Conservation (phyloP, 352 stramenopile species). For the Phytophthora cryptogea region DNA sequence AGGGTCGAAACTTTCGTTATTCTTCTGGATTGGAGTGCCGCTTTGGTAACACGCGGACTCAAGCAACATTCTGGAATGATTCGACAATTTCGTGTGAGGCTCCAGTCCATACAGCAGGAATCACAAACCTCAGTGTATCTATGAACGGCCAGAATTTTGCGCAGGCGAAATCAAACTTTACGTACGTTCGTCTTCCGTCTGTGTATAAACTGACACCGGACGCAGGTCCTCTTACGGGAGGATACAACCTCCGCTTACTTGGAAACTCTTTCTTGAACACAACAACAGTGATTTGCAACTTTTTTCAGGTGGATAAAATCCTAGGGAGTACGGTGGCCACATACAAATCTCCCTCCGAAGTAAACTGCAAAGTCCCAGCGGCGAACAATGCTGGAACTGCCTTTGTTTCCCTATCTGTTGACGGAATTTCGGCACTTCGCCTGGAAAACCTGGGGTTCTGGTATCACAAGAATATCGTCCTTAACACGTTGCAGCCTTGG, state of each 20-base stretch:
- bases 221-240: slow-evolving; percentile 34
- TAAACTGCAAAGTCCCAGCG: slow-evolving; percentile 33
- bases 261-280: slow-evolving; percentile 34
- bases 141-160: slow-evolving; percentile 76
- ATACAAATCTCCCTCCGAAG: slow-evolving; percentile 25
- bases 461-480: slow-evolving; percentile 35
- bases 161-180: slow-evolving; percentile 35
- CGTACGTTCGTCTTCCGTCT: slow-evolving; percentile 48
- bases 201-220: slow-evolving; percentile 51
- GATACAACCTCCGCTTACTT: slow-evolving; percentile 39
- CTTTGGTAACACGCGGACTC: slow-evolving; percentile 48
- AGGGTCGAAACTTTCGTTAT: slow-evolving; percentile 71
- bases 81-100: slow-evolving; percentile 61
- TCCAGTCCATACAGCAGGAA: slow-evolving; percentile 38
- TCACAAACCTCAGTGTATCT: slow-evolving; percentile 49
- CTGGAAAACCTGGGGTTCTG: slow-evolving; percentile 33
- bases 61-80: slow-evolving; percentile 63
- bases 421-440: slow-evolving; percentile 27
- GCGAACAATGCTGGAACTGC: slow-evolving; percentile 14
- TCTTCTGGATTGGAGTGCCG: slow-evolving; percentile 50
- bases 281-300: slow-evolving; percentile 35
- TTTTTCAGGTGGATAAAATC: slow-evolving; percentile 18
- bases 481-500: slow-evolving; percentile 52
- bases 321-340: not conserved
- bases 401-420: slow-evolving; percentile 33